Conservation (phyloP, 1,139 yeast genomes). For the Blastobotrys malaysiensis region DNA sequence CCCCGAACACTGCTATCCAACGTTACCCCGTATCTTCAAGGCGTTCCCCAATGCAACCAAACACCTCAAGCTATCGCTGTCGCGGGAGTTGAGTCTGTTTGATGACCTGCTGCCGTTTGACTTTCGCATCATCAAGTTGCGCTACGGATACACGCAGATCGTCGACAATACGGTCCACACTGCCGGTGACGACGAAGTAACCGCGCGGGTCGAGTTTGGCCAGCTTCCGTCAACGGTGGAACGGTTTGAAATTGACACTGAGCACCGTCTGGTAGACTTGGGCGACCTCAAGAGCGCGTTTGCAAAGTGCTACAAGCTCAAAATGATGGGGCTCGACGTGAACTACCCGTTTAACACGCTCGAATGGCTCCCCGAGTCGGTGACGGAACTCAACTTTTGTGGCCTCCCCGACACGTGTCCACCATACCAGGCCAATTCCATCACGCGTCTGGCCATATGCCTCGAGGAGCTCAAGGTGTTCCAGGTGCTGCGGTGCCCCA, state of each 20-base stretch:
- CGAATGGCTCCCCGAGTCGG: constrained; percentile 11
- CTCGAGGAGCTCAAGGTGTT: constrained; percentile 12
- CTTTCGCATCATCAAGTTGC: constrained; percentile 8
- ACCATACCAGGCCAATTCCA: constrained; percentile 4
- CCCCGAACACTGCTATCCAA: background rate
- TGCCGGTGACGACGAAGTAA: constrained; percentile 11
- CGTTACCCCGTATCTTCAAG: constrained; percentile 7
- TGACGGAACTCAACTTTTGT: constrained; percentile 9
- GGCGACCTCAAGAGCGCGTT: constrained; percentile 8
- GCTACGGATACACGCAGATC: constrained; percentile 11
- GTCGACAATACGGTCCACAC: constrained; percentile 4
- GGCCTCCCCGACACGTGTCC: constrained; percentile 11
- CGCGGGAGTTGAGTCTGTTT: constrained; percentile 9
- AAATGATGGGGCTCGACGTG: constrained; percentile 10
- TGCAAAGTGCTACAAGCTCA: constrained; percentile 2
- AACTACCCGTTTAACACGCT: constrained; percentile 10
- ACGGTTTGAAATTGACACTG: constrained; percentile 12
- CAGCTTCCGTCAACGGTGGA: constrained; percentile 7
- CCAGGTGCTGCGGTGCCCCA: constrained; percentile 10
- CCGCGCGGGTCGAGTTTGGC: constrained; percentile 9
- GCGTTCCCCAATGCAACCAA: constrained; percentile 7
- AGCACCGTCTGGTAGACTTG: constrained; percentile 11
- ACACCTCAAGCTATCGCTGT: constrained; percentile 9
- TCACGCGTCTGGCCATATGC: constrained; percentile 10
- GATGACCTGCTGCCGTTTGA: constrained; percentile 6